A percentile compares a stretch with the other conserved stretches of the same genome.
phyloP scores from a whole-genome alignment of 78 protist genomes.

The Speleostelium caveatum region DNA sequence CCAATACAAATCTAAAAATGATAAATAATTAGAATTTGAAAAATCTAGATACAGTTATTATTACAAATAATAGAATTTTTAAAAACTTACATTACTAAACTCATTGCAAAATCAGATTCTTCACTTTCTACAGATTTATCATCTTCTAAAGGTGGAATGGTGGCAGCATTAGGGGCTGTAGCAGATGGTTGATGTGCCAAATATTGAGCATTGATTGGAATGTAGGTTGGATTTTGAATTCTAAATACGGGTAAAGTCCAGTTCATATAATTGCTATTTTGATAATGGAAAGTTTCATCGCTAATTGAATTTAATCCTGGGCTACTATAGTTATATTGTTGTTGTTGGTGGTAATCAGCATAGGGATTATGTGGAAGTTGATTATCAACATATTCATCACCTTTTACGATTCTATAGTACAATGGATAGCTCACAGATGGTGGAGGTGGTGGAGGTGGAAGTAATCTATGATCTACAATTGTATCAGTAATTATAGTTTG shows the following conservation, averaged over 20 bases:
- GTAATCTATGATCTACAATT: background rate
- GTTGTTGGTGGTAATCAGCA: background rate
- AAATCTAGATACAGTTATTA: no score
- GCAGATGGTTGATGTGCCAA: background rate
- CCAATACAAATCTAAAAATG: background rate
- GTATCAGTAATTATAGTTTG: no score
- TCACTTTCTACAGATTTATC: background rate
- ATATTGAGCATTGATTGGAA: background rate
- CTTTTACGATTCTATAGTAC: no score
- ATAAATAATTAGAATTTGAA: no score
- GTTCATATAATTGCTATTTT: slow-evolving; percentile 8
- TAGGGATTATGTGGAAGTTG: no score
- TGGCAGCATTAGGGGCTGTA: background rate
- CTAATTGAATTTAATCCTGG: background rate
- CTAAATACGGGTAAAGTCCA: slow-evolving; percentile 23
- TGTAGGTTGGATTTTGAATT: background rate
- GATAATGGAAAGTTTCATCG: slow-evolving; percentile 9
- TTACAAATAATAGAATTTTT: no score
- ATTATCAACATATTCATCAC: no score
- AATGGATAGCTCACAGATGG: background rate
- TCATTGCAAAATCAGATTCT: slow-evolving; percentile 20
- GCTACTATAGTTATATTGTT: background rate
- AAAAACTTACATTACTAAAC: slow-evolving; percentile 7
- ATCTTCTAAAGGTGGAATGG: background rate
- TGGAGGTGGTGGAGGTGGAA: background rate